Conservation (phyloP, 495 filamentous ascomycete genomes). For the Penicilliopsis zonata region DNA sequence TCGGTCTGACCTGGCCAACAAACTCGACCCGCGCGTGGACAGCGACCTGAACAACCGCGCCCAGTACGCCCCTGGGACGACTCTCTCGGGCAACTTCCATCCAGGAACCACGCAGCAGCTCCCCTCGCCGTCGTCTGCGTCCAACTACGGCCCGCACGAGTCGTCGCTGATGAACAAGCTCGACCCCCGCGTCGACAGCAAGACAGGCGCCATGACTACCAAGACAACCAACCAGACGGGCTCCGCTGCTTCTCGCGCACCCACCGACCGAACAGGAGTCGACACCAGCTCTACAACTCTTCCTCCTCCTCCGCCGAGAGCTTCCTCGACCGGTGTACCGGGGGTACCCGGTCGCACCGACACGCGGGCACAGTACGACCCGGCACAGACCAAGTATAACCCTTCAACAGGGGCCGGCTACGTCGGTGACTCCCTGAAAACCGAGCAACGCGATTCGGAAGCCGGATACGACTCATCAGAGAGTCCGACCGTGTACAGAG, state of each 20-base stretch:
- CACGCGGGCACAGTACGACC: constrained; percentile 12
- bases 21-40: constrained; percentile 39
- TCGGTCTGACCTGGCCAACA: constrained; percentile 30
- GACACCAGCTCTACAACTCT: not conserved
- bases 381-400: constrained; percentile 11
- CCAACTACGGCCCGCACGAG: constrained; percentile 28
- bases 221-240: constrained; percentile 6
- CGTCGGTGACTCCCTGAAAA: too few relatives aligned
- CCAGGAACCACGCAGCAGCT: constrained; percentile 12
- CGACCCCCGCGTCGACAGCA: constrained; percentile 25
- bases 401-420: constrained; percentile 18
- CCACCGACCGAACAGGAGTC: constrained; percentile 1
- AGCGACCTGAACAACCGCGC: constrained; percentile 28
- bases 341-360: constrained; percentile 10
- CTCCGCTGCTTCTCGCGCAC: constrained; percentile 1
- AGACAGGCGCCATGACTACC: constrained; percentile 4
- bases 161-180: constrained; percentile 43
- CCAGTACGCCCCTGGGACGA: constrained; percentile 10
- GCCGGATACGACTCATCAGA: constrained; percentile 1
- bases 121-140: constrained; percentile 6
- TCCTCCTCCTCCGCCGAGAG: constrained; percentile 3
- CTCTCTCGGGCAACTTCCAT: constrained; percentile 8
- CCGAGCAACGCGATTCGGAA: not conserved
- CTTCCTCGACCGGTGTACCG: constrained; percentile 20
- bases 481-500: too few relatives aligned